A percentile compares a stretch with the other conserved stretches of the same genome.
Evolutionary conservation across 495 filamentous ascomycete genomes (phyloP).

Genomic region (Podospora pseudocomata): DNA sequence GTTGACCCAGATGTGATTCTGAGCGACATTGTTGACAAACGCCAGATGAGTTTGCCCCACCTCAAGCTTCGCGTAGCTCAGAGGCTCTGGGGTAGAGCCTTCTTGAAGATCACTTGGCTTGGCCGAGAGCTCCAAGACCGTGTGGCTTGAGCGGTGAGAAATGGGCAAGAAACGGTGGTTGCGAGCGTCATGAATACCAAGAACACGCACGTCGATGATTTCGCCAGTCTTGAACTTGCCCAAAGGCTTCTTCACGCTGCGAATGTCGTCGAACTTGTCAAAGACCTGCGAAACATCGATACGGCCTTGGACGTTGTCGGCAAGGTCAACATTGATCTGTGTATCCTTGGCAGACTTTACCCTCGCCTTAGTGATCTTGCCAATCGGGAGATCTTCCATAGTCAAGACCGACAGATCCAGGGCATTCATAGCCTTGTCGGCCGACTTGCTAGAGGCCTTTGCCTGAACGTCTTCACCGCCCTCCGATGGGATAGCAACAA

Average conservation of each 20-base stretch:
- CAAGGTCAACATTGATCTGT: conserved; percentile 85
- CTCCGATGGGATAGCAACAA: conserved; percentile 36
- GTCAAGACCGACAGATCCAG: conserved; percentile 63
- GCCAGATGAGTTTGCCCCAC: conserved; percentile 66
- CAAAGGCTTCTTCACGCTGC: conserved; percentile 74
- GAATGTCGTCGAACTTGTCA: conserved; percentile 80
- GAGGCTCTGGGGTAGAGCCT: conserved; percentile 39
- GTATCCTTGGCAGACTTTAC: conserved; percentile 79
- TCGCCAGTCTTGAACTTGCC: conserved; percentile 66
- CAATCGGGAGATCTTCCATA: conserved; percentile 66
- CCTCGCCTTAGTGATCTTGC: conserved; percentile 72
- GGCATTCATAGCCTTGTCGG: conserved; percentile 50
- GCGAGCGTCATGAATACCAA: conserved; percentile 84
- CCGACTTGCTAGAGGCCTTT: conserved; percentile 22
- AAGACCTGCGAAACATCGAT: conserved; percentile 88
- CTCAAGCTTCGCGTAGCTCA: conserved; percentile 71
- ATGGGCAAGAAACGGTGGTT: conserved; percentile 92
- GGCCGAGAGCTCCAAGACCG: conserved; percentile 85
- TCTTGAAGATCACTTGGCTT: conserved; percentile 64
- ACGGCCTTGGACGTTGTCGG: conserved; percentile 85
- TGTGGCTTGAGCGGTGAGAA: conserved; percentile 71
- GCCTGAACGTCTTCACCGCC: conserved; percentile 28
- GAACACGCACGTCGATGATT: conserved; percentile 66
- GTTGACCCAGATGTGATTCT: conserved; percentile 81
- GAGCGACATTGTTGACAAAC: conserved; percentile 82